Evolutionary conservation across 352 stramenopile species (phyloP), one percentile per base, ranked within the genome.

Genomic region (Globisporangium cystogenes): DNA sequence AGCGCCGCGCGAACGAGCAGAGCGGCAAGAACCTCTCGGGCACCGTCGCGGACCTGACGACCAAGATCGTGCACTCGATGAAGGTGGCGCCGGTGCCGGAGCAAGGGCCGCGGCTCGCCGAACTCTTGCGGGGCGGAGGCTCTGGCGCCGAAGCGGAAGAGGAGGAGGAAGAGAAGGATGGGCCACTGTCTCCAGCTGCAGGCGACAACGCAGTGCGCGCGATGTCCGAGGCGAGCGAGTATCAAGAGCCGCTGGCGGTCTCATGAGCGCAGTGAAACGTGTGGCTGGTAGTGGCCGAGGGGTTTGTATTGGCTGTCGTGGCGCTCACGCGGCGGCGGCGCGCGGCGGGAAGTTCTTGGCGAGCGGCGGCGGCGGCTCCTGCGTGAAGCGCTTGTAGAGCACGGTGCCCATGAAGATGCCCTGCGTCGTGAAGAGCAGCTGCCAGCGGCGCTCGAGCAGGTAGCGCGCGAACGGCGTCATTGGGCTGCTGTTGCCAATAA

Each of bases 351-450:
- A 51, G 1, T 18, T 37, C 23, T 31, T 31, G 6, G 47, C 47
- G 24, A 70, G 57, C 36, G 64, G 55, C 1, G 46, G 44, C 1
- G 47, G 35, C 7, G 62, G 61, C 23, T 68, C 53, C 12, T 62
- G 50, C 10, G 60, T 60, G 51, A 81, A 88, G 42, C 80, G 74
- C 21, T 82, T 79, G 61, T 80, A 78, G 48, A 85, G 64, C 16
- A 91, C 64, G 29, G 65, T 69, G 48, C 64, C 74, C 57, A 75
- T 89, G 63, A 86, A 86, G 57, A 87, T 74, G 52, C 60, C 70
- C 58, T 91, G 80, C 40, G 77, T 72, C 52, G 74, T 86, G 35
- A 91, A 68, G 49, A 91, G 56, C 43, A 91, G 83, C 64, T 87
- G 86, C 77, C 78, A 91, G 52, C 80, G 75, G 44, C 88, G 71